Evolutionary conservation across 2,329 filamentous ascomycete species (phyloP).

Genomic region (Drechslerella dactyloides): DNA sequence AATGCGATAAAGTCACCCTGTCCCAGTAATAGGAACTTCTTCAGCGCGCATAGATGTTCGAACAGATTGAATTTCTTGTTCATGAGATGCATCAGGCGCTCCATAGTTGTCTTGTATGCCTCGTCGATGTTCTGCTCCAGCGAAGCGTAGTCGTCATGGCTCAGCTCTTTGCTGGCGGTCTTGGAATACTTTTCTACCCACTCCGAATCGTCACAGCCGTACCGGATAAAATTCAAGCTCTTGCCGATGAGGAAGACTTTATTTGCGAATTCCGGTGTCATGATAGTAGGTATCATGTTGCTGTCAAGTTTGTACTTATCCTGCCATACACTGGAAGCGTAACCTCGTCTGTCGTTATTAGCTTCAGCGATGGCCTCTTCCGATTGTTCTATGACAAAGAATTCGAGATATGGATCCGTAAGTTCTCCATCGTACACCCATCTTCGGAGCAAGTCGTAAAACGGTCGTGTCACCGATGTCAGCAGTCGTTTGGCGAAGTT

Average conservation of each 20-base stretch:
- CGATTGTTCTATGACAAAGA: conserved; percentile 84
- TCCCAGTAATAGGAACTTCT: conserved; percentile 91
- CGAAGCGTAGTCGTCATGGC: conserved; percentile 89
- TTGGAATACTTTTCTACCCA: conserved; percentile 98
- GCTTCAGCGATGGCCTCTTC: conserved; percentile 58
- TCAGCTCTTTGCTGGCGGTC: conserved; percentile 85
- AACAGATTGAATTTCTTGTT: conserved; percentile 93
- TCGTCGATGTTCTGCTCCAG: conserved; percentile 93
- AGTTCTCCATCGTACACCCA: conserved; percentile 99
- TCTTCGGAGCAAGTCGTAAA: conserved; percentile 92
- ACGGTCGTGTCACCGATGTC: conserved; percentile 84
- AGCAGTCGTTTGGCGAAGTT: conserved; percentile 90
- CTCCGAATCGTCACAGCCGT: conserved; percentile 87
- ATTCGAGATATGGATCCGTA: conserved; percentile 92
- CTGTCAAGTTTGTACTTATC: conserved; percentile 90
- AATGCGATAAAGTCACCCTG: conserved; percentile 97
- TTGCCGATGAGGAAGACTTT: conserved; percentile 98
- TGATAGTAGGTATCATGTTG: conserved; percentile 88
- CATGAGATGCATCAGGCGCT: conserved; percentile 90
- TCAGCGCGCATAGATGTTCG: conserved; percentile 86
- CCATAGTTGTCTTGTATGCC: conserved; percentile 98
- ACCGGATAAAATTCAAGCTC: conserved; percentile 95
- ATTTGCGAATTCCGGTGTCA: conserved; percentile 89
- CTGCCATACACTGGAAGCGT: conserved; percentile 92
- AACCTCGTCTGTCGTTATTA: conserved; percentile 64